Conservation (phyloP, 495 filamentous ascomycete species). For the Aspergillus baeticus region DNA sequence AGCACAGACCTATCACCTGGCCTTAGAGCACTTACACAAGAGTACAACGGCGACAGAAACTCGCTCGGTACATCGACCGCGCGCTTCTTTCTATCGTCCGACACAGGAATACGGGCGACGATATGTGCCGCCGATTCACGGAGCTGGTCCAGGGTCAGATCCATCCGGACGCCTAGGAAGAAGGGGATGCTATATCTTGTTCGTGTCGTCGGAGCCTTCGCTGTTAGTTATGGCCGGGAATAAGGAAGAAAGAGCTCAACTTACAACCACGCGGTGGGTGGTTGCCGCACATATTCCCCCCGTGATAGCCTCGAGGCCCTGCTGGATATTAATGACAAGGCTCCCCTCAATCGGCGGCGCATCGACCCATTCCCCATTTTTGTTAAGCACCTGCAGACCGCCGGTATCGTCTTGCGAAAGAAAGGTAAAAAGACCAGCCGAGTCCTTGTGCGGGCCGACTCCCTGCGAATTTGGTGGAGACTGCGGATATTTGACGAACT, state of each 20-base stretch:
- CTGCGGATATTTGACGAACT: constrained; percentile 89
- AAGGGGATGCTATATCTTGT: constrained; percentile 83
- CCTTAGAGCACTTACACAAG: constrained; percentile 44
- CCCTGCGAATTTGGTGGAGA: constrained; percentile 62
- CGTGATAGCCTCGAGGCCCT: constrained; percentile 88
- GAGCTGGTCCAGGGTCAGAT: constrained; percentile 65
- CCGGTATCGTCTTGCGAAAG: constrained; percentile 54
- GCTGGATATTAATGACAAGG: constrained; percentile 64
- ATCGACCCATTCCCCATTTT: constrained; percentile 49
- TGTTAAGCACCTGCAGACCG: constrained; percentile 51
- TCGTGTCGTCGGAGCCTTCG: constrained; percentile 33
- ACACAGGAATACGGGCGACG: constrained; percentile 32
- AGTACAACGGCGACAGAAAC: constrained; percentile 41
- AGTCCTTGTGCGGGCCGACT: constrained; percentile 91
- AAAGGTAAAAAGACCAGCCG: constrained; percentile 60
- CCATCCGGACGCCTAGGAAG: constrained; percentile 84
- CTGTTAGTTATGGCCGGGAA: background rate
- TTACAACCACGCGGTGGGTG: constrained; percentile 72
- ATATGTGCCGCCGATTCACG: constrained; percentile 38
- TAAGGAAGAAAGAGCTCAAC: constrained; percentile 1
- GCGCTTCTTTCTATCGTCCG: constrained; percentile 35
- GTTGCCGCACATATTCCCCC: constrained; percentile 82
- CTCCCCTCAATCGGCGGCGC: constrained; percentile 47
- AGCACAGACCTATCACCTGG: background rate
- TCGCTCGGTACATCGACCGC: constrained; percentile 44